These are phyloP conservation scores for Epichloe gansuensis DNA, from an alignment of 2,329 filamentous ascomycete species.

Conservation along the genomic window DNA sequence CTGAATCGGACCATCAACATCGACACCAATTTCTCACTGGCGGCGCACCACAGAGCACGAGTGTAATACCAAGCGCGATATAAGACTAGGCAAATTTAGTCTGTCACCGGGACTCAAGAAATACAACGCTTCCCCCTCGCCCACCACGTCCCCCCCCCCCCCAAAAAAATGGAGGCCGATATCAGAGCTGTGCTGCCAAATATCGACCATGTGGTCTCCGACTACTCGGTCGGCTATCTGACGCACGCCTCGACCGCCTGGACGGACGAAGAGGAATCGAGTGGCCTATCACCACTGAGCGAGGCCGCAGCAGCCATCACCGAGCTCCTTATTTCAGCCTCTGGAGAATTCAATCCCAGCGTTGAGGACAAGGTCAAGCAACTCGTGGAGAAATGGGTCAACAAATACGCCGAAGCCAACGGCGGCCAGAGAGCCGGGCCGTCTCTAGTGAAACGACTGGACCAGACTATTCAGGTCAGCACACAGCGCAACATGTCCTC, in stretches of 20 bases:
- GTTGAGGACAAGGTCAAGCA: conserved; percentile 68
- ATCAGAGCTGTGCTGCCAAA: conserved; percentile 73
- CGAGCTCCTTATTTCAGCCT: conserved; percentile 87
- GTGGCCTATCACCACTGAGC: conserved; percentile 59
- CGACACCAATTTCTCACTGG: neutral
- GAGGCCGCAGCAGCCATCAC: conserved; percentile 77
- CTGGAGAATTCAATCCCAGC: conserved; percentile 60
- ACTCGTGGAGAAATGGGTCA: conserved; percentile 81
- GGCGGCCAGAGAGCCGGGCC: conserved; percentile 60
- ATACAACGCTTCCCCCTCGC: neutral
- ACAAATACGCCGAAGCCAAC: conserved; percentile 62
- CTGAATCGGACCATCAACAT: neutral
- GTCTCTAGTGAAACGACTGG: conserved; percentile 69
- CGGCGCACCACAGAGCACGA: neutral
- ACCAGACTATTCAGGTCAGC: conserved; percentile 90
- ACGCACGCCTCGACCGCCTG: conserved; percentile 83
- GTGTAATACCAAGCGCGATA: too few species aligned
- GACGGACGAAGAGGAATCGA: conserved; percentile 57
- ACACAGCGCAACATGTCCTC: conserved; percentile 93
- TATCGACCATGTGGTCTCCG: conserved; percentile 77
- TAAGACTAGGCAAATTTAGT: too few species aligned
- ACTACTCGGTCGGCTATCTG: conserved; percentile 90
- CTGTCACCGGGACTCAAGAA: neutral
- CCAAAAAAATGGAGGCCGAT: conserved; percentile 63
- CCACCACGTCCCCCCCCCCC: neutral